Conservation (phyloP, 352 stramenopile genomes). For the Globisporangium camurandrum region DNA sequence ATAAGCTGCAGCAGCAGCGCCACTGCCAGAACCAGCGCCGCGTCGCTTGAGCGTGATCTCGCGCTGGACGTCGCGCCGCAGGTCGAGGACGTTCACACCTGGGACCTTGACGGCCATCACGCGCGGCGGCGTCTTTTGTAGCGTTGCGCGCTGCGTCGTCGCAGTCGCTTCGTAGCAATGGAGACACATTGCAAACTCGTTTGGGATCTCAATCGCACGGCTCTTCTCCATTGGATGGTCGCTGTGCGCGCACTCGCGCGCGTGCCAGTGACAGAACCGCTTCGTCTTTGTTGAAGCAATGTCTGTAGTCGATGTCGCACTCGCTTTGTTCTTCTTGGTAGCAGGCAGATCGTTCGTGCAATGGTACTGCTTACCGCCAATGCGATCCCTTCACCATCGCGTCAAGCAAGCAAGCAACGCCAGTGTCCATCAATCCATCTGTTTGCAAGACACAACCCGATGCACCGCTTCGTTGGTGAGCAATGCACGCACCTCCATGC, state of each 20-base stretch:
- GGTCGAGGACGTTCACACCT: conserved; percentile 24
- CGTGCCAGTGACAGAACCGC: conserved; percentile 47
- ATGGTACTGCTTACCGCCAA: conserved; percentile 38
- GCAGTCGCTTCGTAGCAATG: conserved; percentile 48
- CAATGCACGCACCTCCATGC: conserved; percentile 22
- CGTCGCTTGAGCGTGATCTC: conserved; percentile 11
- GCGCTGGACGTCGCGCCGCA: conserved; percentile 19
- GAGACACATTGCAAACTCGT: conserved; percentile 48
- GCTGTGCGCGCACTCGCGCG: conserved; percentile 24
- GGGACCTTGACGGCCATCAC: conserved; percentile 29
- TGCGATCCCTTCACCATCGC: conserved; percentile 35
- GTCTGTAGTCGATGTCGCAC: neutral
- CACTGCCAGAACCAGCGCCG: conserved; percentile 5
- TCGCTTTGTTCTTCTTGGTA: conserved; percentile 7
- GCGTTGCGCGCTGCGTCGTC: conserved; percentile 22
- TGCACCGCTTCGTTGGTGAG: too few species aligned
- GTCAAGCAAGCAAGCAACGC: too few species aligned
- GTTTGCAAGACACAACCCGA: too few species aligned
- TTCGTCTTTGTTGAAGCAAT: neutral
- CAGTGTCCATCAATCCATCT: too few species aligned
- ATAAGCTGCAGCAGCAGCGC: neutral
- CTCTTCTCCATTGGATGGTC: conserved; percentile 45
- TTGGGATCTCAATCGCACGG: conserved; percentile 45
- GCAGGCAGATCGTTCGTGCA: conserved; percentile 31
- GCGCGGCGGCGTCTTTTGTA: conserved; percentile 40